These are phyloP conservation scores for Pseudogymnoascus destructans DNA, from an alignment of 2,329 filamentous ascomycete species.

Conservation along the genomic window DNA sequence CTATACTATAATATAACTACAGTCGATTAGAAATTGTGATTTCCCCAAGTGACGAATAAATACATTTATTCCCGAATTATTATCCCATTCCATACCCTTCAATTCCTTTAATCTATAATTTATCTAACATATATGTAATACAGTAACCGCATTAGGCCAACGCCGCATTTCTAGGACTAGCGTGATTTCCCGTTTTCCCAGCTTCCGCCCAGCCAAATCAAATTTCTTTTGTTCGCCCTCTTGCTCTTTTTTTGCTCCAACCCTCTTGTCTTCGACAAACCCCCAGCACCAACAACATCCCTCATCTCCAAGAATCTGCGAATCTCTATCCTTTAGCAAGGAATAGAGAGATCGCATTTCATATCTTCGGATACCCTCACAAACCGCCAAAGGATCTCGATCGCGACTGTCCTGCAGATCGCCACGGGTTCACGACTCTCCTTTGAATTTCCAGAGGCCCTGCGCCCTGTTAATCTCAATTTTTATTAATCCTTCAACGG, in stretches of 20 bases:
- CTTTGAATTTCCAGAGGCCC: constrained; percentile 10
- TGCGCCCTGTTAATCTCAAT: background rate
- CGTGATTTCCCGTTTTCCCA: constrained; percentile 9
- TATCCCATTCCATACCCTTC: background rate
- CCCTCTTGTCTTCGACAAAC: constrained; percentile 7
- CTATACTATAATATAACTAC: background rate
- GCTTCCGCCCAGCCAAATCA: constrained; percentile 8
- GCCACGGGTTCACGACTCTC: constrained; percentile 8
- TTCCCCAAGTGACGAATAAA: background rate
- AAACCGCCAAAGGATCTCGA: background rate
- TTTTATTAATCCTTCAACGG: constrained; percentile 7
- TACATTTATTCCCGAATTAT: background rate
- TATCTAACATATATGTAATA: constrained; percentile 1
- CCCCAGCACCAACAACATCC: background rate
- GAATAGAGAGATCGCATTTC: constrained; percentile 10
- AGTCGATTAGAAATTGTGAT: background rate
- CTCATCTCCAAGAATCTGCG: constrained; percentile 2
- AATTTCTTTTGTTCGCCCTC: constrained; percentile 8
- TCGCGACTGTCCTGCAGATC: constrained; percentile 8
- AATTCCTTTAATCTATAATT: background rate
- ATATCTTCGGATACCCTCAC: constrained; percentile 9
- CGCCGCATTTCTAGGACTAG: background rate
- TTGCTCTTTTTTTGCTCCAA: constrained; percentile 7
- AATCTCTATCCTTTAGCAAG: constrained; percentile 9
- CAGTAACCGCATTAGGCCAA: constrained; percentile 5